Evolutionary conservation across 2,329 filamentous ascomycete species (phyloP), one percentile per base, ranked within the genome.

Genomic region (Colletotrichum somersetense): DNA sequence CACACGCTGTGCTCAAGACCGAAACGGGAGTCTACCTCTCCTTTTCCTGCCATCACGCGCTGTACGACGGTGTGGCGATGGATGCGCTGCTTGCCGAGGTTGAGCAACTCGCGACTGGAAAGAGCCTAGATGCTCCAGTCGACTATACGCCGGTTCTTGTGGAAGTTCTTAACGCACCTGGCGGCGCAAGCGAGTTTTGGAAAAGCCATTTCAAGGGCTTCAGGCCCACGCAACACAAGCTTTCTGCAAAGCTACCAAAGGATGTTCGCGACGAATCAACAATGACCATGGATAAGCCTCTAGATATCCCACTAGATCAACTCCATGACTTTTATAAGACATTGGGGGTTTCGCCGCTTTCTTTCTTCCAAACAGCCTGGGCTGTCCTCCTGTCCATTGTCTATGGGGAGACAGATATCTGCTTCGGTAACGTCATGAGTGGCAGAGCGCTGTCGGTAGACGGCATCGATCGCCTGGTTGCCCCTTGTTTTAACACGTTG

Each of bases 401-500:
- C 2, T 85, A 91, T 2, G 79, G 85, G 1, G 83, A 84, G 6
- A 79, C 83, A 0, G 95, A 97, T 77, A 77, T 97, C 6, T 96
- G 93, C 79, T 97, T 98, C 77, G 95, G 96, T 0, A 96, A 94
- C 76, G 91, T 98, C 2, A 88, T 96, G 67, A 95, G 90, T 77
- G 95, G 95, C 1, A 90, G 95, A 10, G 91, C 91, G 0, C 78
- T 93, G 12, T 82, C 89, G 0, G 80, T 95, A 3, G 87, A 92
- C 7, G 88, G 87, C 0, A 84, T 96, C 14, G 91, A 95, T 48
- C 84, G 86, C 5, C 87, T 97, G 7, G 89, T 97, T n/a, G 94
- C 93, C 0, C 95, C 95, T 0, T 97, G 94, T 79, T 97, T 98
- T 85, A 98, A 97, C 78, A 97, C 95, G 0, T 82, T 97, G 16